Evolutionary conservation across 2,329 filamentous ascomycete genomes (phyloP).

Genomic region (Pyrenochaeta sp.): DNA sequence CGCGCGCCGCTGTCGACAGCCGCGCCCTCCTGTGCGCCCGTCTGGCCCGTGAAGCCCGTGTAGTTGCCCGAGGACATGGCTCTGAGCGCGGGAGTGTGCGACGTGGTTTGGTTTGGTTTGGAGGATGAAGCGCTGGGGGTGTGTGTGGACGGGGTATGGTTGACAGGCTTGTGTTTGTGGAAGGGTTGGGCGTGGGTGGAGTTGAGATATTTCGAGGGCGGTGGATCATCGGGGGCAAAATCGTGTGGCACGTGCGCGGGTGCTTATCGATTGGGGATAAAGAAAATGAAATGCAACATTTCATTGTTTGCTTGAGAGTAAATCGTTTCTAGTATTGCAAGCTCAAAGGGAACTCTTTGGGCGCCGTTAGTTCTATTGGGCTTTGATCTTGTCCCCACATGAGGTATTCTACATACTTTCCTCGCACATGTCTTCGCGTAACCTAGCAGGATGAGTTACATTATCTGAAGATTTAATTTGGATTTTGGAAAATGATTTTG

Average conservation of each 20-base stretch:
- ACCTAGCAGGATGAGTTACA: too few species aligned
- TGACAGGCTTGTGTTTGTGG: too few species aligned
- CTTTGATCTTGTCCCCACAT: too few species aligned
- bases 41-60: background rate
- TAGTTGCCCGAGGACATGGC: slow-evolving; percentile 1
- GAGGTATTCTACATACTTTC: too few species aligned
- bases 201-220: slow-evolving; percentile 1
- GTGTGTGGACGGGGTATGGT: background rate
- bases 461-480: too few species aligned
- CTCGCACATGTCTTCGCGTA: too few species aligned
- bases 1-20: slow-evolving; percentile 51
- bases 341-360: too few species aligned
- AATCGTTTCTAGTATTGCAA: too few species aligned
- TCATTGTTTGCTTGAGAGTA: too few species aligned
- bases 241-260: background rate
- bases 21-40: slow-evolving; percentile 3
- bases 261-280: background rate
- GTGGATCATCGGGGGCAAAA: background rate
- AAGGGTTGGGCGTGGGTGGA: background rate
- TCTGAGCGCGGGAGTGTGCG: background rate
- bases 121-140: background rate
- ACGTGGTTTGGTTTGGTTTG: background rate
- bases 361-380: too few species aligned
- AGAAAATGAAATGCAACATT: too few species aligned
- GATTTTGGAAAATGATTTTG: background rate